phyloP scores from a whole-genome alignment of 1,139 yeast genomes.

The Saccharomyces hybrid region DNA sequence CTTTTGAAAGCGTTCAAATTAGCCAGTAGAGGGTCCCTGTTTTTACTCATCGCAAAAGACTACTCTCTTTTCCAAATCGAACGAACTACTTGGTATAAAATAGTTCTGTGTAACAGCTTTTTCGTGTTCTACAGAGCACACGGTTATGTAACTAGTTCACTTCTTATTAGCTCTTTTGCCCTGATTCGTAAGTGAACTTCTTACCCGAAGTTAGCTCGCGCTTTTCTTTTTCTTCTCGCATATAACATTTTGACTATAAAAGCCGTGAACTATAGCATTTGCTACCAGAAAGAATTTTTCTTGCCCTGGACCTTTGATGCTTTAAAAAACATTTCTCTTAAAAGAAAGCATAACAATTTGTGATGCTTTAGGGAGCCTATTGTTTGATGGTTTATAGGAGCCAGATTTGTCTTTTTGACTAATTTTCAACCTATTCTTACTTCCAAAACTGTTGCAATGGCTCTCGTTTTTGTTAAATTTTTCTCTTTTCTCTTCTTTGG shows the following conservation, averaged over 20 bases:
- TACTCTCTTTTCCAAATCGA: not conserved
- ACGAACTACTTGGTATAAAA: not conserved
- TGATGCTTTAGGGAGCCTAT: not conserved
- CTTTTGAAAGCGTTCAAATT: slow-evolving; percentile 53
- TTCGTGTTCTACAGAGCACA: not conserved
- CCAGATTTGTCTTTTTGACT: not conserved
- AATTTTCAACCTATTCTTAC: not conserved
- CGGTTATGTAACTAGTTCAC: not conserved
- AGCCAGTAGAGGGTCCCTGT: slow-evolving; percentile 38
- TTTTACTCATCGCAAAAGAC: slow-evolving; percentile 10
- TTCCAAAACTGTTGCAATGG: not conserved
- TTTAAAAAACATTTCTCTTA: not conserved
- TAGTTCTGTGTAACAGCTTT: not conserved
- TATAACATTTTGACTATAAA: not conserved
- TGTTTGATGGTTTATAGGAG: not conserved
- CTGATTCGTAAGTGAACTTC: not conserved
- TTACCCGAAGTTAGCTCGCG: not conserved
- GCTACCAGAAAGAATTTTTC: not conserved
- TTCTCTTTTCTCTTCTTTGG: not conserved
- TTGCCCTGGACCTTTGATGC: too few species aligned
- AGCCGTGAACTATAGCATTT: not conserved
- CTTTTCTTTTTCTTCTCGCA: not conserved
- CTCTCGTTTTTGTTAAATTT: not conserved
- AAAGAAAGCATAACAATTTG: not conserved
- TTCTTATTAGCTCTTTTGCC: slow-evolving; percentile 3